Base-by-base conservation (phyloP, 495 filamentous ascomycete species). In the Talaromyces thailandensis region DNA sequence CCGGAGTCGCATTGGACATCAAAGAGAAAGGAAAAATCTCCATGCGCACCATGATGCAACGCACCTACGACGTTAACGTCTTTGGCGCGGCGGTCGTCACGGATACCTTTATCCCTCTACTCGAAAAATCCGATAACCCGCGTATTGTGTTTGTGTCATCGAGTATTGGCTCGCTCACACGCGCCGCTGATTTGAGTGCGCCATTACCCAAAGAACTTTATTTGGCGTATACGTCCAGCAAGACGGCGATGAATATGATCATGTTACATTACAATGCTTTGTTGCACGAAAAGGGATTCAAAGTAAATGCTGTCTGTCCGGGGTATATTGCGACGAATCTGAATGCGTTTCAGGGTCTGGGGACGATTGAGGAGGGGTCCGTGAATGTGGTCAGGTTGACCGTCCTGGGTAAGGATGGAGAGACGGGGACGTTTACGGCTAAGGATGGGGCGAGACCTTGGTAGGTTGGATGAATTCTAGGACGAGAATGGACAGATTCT, bases 101-200 rank as follows among this genome's bases (percentile, higher is more conserved):
- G 28, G 77, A 81, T n/a, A 69, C 69, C 4, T 77, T 80, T 40
- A 60, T 74, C 16, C 79, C 79, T 1, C 69, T 83, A 2, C 70
- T 83, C 0, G 65, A 73, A 16, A 77, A 77, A 50, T 69, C 76
- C 0, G 35, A 61, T 8, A 67, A 71, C 6, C 71, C 71, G 29
- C 73, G 75, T 3, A 75, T 82, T 24, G 68, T 82, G 37, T 76
- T 76, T 35, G 67, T 81, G 6, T 70, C 72, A 6, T 76, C 74
- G 4, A 63, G 62, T 11, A 62, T 76, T 2, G 76, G 76, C 2
- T 71, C 71, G 8, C 59, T 77, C 26, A 69, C 61, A 5, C 32
- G 6, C 0, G 45, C 60, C 3, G 43, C 60, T 40, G 57, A 61
- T 32, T 5, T 6, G 6, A 16, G 6, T 29, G 11, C 26, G 2